These are phyloP conservation scores for Eudorina sp. DNA, from an alignment of 139 green algal species.

Conservation along the genomic window DNA sequence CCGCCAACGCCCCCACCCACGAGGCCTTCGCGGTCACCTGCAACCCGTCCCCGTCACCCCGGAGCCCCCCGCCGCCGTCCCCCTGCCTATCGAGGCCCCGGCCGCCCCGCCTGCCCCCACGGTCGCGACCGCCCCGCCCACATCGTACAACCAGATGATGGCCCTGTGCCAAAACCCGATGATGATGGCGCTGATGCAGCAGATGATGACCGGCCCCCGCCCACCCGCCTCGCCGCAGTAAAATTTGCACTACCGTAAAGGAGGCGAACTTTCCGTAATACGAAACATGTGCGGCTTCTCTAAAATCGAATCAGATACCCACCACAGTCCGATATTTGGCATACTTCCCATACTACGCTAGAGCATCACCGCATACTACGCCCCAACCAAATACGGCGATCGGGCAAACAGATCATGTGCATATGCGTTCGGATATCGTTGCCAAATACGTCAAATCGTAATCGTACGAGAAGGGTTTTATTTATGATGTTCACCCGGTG, in stretches of 20 bases:
- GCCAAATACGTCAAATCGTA: too few relatives aligned
- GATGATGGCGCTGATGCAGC: background rate
- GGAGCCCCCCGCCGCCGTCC: too few relatives aligned
- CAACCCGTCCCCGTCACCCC: background rate
- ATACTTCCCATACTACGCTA: too few relatives aligned
- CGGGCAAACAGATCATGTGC: background rate
- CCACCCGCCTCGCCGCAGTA: background rate
- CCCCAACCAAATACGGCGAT: too few relatives aligned
- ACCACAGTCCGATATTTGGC: too few relatives aligned
- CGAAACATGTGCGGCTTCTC: too few relatives aligned
- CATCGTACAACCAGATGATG: background rate
- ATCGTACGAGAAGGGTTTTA: too few relatives aligned
- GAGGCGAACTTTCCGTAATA: too few relatives aligned
- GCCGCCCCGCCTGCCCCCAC: background rate
- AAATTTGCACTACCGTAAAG: too few relatives aligned
- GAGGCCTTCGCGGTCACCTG: background rate
- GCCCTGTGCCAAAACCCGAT: background rate
- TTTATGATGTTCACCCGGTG: too few relatives aligned
- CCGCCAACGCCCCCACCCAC: background rate
- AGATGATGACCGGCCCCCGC: background rate
- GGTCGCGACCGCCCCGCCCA: background rate
- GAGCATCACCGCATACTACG: too few relatives aligned
- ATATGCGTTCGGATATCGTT: background rate
- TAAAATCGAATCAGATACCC: too few relatives aligned
- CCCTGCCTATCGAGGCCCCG: background rate